Conservation (phyloP, 495 filamentous ascomycete species). For the Talaromyces borbonicus region DNA sequence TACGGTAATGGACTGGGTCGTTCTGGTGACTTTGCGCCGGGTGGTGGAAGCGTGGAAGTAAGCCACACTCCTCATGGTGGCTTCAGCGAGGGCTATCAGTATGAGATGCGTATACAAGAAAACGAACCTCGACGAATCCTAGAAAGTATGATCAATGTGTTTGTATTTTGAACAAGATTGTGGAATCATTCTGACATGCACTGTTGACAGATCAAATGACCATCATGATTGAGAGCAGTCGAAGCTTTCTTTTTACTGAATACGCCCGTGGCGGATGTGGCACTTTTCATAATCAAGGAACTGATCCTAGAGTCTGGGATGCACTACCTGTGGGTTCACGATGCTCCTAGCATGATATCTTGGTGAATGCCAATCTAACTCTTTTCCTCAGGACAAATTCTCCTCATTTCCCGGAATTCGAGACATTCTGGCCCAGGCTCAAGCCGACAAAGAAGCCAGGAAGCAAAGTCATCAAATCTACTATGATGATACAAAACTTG, state of each 20-base stretch:
- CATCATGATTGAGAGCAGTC: conserved; percentile 34
- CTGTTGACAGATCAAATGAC: conserved; percentile 16
- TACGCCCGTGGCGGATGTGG: conserved; percentile 29
- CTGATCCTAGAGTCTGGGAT: conserved; percentile 33
- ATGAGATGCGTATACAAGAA: conserved; percentile 29
- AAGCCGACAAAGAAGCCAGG: conserved; percentile 22
- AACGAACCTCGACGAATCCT: conserved; percentile 31
- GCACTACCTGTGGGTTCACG: conserved; percentile 22
- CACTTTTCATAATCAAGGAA: conserved; percentile 25
- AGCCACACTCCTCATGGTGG: conserved; percentile 33
- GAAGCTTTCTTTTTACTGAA: conserved; percentile 31
- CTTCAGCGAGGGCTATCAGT: conserved; percentile 32
- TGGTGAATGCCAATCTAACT: background rate
- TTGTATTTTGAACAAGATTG: background rate
- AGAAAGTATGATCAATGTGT: conserved; percentile 14
- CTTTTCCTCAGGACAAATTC: conserved; percentile 22
- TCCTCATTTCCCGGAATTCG: conserved; percentile 27
- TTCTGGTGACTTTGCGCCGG: conserved; percentile 31
- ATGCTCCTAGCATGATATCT: background rate
- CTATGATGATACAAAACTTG: conserved; percentile 21
- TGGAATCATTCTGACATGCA: background rate
- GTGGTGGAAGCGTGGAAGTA: conserved; percentile 33
- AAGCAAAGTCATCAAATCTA: conserved; percentile 18
- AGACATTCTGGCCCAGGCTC: conserved; percentile 22
- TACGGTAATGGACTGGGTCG: conserved; percentile 32